A percentile compares a stretch with the other conserved stretches of the same genome.
Conservation (phyloP, 2,329 filamentous ascomycete genomes). For the Claviceps digitariae region DNA sequence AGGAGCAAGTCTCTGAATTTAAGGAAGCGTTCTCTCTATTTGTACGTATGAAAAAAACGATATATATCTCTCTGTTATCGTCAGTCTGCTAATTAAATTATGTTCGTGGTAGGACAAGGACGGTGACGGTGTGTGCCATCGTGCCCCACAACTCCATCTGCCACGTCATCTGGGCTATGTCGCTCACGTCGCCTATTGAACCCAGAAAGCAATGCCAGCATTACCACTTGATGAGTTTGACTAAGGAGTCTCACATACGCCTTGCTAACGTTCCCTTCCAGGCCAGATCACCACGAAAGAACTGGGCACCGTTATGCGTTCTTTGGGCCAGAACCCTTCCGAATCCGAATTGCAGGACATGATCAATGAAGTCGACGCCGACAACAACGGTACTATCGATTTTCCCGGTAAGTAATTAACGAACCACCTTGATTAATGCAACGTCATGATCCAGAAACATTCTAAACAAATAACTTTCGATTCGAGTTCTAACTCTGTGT, state of each 20-base stretch:
- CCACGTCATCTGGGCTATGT: not conserved
- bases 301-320: constrained; percentile 81
- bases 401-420: constrained; percentile 56
- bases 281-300: constrained; percentile 89
- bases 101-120: constrained; percentile 64
- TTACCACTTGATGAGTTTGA: not conserved
- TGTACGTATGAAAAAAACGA: constrained; percentile 46
- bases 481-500: not conserved
- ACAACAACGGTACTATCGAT: constrained; percentile 88
- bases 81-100: constrained; percentile 1
- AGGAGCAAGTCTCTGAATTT: constrained; percentile 99
- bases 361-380: constrained; percentile 87
- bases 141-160: no score
- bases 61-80: not conserved
- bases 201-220: not conserved
- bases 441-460: not conserved
- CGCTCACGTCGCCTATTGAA: not conserved
- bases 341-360: constrained; percentile 86
- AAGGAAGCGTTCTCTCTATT: constrained; percentile 99
- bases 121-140: constrained; percentile 62
- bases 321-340: constrained; percentile 77
- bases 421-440: not conserved
- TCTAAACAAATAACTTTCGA: not conserved
- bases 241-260: not conserved
- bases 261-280: constrained; percentile 21